Evolutionary conservation across 352 stramenopile genomes (phyloP).

Genomic region (Globisporangium perplexum): DNA sequence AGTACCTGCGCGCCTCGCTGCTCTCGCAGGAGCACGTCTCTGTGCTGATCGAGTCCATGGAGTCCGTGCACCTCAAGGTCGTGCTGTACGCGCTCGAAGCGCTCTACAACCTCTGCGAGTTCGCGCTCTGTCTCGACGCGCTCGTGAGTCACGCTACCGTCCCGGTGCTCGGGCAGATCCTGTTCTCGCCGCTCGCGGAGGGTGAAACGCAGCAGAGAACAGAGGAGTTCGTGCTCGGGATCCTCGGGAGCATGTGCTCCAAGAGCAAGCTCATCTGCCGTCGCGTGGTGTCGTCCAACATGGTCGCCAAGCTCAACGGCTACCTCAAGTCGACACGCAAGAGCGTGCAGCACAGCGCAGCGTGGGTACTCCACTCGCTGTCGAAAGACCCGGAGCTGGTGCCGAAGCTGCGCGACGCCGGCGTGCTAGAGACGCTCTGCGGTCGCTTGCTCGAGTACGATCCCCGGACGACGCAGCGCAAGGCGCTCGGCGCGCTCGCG

Average conservation of each 20-base stretch:
- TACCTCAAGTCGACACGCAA: constrained; percentile 16
- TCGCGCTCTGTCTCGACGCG: constrained; percentile 57
- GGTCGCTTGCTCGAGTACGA: constrained; percentile 31
- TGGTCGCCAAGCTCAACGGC: constrained; percentile 44
- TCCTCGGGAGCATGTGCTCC: constrained; percentile 47
- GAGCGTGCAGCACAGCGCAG: constrained; percentile 41
- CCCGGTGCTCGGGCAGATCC: constrained; percentile 64
- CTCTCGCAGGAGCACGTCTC: constrained; percentile 53
- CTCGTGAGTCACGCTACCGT: constrained; percentile 70
- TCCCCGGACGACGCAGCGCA: constrained; percentile 28
- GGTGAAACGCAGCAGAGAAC: constrained; percentile 12
- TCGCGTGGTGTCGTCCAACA: constrained; percentile 55
- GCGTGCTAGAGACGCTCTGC: constrained; percentile 39
- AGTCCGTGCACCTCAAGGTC: constrained; percentile 65
- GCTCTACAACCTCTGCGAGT: constrained; percentile 51
- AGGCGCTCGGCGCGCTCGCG: constrained; percentile 37
- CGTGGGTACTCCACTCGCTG: constrained; percentile 48
- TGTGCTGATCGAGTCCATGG: constrained; percentile 60
- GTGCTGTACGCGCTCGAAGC: constrained; percentile 55
- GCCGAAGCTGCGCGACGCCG: constrained; percentile 47
- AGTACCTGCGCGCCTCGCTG: constrained; percentile 41
- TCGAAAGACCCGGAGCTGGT: constrained; percentile 63
- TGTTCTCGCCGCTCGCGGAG: constrained; percentile 31
- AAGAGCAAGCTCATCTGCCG: constrained; percentile 41
- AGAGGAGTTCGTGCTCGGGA: constrained; percentile 28